phyloP scores from a whole-genome alignment of 306 rosid genomes.

The Elaeagnus macrophylla region DNA sequence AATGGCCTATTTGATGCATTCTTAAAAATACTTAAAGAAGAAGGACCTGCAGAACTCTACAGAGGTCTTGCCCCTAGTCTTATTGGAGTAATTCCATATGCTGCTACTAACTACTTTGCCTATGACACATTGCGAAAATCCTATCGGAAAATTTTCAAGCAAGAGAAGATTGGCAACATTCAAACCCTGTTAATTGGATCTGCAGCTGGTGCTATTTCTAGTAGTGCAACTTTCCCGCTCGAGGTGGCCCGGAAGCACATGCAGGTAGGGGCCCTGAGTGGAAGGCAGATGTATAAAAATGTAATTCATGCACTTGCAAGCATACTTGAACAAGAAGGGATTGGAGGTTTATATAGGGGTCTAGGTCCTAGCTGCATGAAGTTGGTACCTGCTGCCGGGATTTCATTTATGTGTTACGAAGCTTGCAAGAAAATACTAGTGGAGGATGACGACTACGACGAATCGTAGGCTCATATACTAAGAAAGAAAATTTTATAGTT shows the following conservation, averaged over 20 bases:
- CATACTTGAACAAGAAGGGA: conserved; percentile 74
- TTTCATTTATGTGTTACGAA: conserved; percentile 96
- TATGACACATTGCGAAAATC: conserved; percentile 74
- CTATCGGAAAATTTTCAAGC: conserved; percentile 57
- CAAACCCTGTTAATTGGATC: conserved; percentile 93
- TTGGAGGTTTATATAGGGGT: conserved; percentile 73
- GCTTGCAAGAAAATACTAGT: conserved; percentile 80
- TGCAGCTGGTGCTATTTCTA: conserved; percentile 87
- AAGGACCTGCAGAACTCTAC: conserved; percentile 81
- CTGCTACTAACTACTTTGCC: conserved; percentile 84
- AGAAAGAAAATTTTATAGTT: too few relatives aligned
- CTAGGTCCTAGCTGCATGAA: conserved; percentile 95
- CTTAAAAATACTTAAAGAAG: conserved; percentile 63
- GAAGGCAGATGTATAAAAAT: conserved; percentile 68
- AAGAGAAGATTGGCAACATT: conserved; percentile 83
- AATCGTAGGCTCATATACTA: conserved; percentile 23
- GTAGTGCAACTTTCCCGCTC: conserved; percentile 85
- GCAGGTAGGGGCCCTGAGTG: conserved; percentile 89
- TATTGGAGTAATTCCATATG: conserved; percentile 84
- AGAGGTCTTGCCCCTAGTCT: conserved; percentile 91
- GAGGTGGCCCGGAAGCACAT: conserved; percentile 98
- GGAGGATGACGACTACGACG: conserved; percentile 42
- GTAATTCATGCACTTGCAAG: conserved; percentile 76
- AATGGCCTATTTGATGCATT: conserved; percentile 74
- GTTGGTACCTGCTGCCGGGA: conserved; percentile 91